These are phyloP conservation scores for Aspergillus spinulosporus DNA, from an alignment of 2,329 filamentous ascomycete genomes.

Conservation along the genomic window DNA sequence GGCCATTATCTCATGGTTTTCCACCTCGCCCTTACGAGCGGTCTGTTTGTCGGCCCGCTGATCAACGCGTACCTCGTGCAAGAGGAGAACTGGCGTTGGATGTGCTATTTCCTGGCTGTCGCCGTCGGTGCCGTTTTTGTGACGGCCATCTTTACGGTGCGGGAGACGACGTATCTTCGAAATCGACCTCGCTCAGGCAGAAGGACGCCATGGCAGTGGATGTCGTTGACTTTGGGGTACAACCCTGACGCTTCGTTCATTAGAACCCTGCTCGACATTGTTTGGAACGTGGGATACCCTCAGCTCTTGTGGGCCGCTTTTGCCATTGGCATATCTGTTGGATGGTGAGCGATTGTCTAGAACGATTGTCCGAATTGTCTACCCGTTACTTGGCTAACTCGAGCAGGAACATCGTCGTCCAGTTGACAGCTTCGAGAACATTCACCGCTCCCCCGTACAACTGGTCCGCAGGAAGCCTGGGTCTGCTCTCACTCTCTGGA, in stretches of 20 bases:
- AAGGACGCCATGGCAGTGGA: slow-evolving; percentile 21
- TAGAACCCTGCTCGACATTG: slow-evolving; percentile 25
- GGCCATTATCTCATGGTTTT: slow-evolving; percentile 44
- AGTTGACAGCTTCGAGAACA: slow-evolving; percentile 28
- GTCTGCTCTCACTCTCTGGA: slow-evolving; percentile 28
- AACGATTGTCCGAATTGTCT: not conserved
- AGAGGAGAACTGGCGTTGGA: slow-evolving; percentile 28
- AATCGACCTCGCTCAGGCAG: slow-evolving; percentile 4
- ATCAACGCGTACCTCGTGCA: slow-evolving; percentile 32
- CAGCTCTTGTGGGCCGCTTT: slow-evolving; percentile 31
- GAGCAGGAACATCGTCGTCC: slow-evolving; percentile 33
- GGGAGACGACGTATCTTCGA: slow-evolving; percentile 26
- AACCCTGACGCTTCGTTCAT: slow-evolving; percentile 28
- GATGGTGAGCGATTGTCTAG: slow-evolving; percentile 21
- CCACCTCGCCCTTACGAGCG: slow-evolving; percentile 37
- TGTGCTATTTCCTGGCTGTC: slow-evolving; percentile 29
- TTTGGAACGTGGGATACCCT: slow-evolving; percentile 27
- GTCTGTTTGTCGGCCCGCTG: slow-evolving; percentile 40
- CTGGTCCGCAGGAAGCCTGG: slow-evolving; percentile 27
- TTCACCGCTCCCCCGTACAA: slow-evolving; percentile 30
- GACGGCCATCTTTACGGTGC: slow-evolving; percentile 24
- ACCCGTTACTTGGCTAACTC: not conserved
- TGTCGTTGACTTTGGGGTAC: slow-evolving; percentile 25
- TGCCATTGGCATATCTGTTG: slow-evolving; percentile 30
- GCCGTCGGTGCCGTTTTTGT: slow-evolving; percentile 23